Conservation (phyloP, 1,284 basidiomycete species). For the Apiotrichum sp. region DNA sequence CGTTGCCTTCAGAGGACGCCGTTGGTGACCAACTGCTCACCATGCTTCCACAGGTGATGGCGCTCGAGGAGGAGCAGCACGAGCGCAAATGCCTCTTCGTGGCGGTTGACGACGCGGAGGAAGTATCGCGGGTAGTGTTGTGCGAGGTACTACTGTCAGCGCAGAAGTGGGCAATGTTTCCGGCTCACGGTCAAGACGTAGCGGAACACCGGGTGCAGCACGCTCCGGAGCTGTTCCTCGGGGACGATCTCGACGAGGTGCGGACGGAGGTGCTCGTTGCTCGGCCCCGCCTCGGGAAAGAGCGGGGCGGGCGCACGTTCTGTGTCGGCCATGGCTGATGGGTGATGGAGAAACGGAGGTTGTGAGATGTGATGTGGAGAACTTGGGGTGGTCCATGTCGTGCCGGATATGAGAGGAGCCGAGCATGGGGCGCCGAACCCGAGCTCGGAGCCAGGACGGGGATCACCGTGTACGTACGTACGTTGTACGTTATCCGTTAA, state of each 20-base stretch:
- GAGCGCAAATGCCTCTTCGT: conserved; percentile 90
- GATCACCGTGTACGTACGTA: too few species aligned
- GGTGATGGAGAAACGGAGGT: too few species aligned
- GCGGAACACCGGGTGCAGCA: conserved; percentile 90
- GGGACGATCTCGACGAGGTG: conserved; percentile 93
- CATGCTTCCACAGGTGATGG: conserved; percentile 78
- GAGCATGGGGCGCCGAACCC: too few species aligned
- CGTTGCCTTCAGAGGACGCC: background rate
- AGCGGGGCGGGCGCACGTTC: conserved; percentile 1
- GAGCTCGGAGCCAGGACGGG: too few species aligned
- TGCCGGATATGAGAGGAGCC: too few species aligned
- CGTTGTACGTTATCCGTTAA: too few species aligned
- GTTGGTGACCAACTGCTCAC: conserved; percentile 48
- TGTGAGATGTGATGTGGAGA: background rate
- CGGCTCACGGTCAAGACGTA: conserved; percentile 79
- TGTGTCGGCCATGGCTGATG: background rate
- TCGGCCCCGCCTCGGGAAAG: conserved; percentile 16
- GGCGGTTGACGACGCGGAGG: conserved; percentile 80
- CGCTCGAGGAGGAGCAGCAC: conserved; percentile 85
- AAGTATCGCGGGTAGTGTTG: conserved; percentile 92
- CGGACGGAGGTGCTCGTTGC: conserved; percentile 52
- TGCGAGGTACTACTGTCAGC: conserved; percentile 69
- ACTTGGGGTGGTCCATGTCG: background rate
- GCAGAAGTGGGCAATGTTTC: conserved; percentile 8
- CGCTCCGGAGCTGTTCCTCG: conserved; percentile 86